Evolutionary conservation across 331 rosid genomes (phyloP).

Genomic region (Pyracantha coccinea): DNA sequence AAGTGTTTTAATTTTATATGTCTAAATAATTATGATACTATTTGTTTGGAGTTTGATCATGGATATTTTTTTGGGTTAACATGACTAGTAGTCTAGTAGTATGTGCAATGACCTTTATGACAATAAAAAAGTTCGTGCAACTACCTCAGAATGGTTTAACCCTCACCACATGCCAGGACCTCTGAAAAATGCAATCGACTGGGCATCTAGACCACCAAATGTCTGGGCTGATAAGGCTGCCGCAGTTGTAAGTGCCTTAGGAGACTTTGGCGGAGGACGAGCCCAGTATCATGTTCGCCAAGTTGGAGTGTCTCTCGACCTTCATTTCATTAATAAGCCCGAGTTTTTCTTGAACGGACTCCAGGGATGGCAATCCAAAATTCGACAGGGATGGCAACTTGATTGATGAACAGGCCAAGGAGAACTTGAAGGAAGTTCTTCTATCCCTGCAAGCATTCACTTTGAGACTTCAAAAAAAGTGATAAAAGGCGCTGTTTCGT

Average conservation of each 20-base stretch:
- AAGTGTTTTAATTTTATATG: too few species aligned
- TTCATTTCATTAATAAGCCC: slow-evolving; percentile 73
- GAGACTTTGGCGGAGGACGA: slow-evolving; percentile 43
- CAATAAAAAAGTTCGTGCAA: too few species aligned
- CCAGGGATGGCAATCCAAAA: slow-evolving; percentile 42
- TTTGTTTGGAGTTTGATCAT: too few species aligned
- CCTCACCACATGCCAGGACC: slow-evolving; percentile 31
- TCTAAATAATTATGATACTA: too few species aligned
- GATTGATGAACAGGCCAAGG: slow-evolving; percentile 35
- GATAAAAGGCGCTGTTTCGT: neutral
- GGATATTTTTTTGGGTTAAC: too few species aligned
- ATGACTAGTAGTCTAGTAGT: too few species aligned
- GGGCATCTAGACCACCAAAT: slow-evolving; percentile 77
- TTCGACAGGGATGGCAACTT: slow-evolving; percentile 47
- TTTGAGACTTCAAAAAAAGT: slow-evolving; percentile 16
- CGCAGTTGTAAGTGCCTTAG: slow-evolving; percentile 60
- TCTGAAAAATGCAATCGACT: slow-evolving; percentile 69
- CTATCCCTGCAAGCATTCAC: slow-evolving; percentile 38
- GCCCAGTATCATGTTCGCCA: slow-evolving; percentile 71
- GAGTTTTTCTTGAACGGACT: slow-evolving; percentile 46
- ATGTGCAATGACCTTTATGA: too few species aligned
- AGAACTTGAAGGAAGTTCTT: slow-evolving; percentile 33
- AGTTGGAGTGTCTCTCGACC: slow-evolving; percentile 56
- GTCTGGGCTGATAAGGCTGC: slow-evolving; percentile 58
- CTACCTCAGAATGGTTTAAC: neutral